A percentile compares a stretch with the other conserved stretches of the same genome.
These are phyloP conservation scores for Blastobotrys elegans DNA, from an alignment of 1,139 yeast genomes.

Conservation along the genomic window DNA sequence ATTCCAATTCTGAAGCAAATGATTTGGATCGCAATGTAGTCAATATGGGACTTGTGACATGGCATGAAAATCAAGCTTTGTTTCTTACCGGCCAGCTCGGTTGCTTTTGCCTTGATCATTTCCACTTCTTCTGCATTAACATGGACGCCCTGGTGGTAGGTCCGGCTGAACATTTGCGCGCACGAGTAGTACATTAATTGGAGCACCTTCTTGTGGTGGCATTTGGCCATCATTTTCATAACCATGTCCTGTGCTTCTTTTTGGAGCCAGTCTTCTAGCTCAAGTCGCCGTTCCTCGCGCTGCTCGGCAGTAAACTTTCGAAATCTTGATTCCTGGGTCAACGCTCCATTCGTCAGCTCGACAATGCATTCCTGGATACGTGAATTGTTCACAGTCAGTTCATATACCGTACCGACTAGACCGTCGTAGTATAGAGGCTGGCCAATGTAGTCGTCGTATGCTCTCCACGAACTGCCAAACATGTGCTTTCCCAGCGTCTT, in stretches of 20 bases:
- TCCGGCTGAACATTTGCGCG: constrained; percentile 37
- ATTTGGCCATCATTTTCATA: constrained; percentile 34
- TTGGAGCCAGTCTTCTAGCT: constrained; percentile 31
- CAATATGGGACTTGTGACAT: constrained; percentile 62
- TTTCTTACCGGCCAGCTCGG: constrained; percentile 33
- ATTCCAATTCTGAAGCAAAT: constrained; percentile 53
- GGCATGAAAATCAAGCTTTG: constrained; percentile 40
- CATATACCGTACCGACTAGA: constrained; percentile 30
- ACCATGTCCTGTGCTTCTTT: constrained; percentile 32
- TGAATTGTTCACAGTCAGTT: constrained; percentile 31
- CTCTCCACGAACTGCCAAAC: constrained; percentile 37
- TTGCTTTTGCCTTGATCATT: constrained; percentile 34
- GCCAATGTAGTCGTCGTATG: constrained; percentile 38
- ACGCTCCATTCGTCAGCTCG: constrained; percentile 31
- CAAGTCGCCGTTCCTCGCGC: constrained; percentile 25
- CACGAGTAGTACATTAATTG: constrained; percentile 36
- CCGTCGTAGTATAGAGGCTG: constrained; percentile 35
- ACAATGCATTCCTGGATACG: constrained; percentile 30
- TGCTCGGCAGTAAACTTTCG: constrained; percentile 19
- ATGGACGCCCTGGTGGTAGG: constrained; percentile 43
- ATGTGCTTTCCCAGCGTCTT: constrained; percentile 31
- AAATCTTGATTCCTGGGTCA: constrained; percentile 29
- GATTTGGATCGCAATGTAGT: constrained; percentile 58
- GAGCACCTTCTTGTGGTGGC: constrained; percentile 32
- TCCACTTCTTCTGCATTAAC: constrained; percentile 35